Evolutionary conservation across 108 stramenopile species (phyloP).

Genomic region (Skeletonema menzelii): DNA sequence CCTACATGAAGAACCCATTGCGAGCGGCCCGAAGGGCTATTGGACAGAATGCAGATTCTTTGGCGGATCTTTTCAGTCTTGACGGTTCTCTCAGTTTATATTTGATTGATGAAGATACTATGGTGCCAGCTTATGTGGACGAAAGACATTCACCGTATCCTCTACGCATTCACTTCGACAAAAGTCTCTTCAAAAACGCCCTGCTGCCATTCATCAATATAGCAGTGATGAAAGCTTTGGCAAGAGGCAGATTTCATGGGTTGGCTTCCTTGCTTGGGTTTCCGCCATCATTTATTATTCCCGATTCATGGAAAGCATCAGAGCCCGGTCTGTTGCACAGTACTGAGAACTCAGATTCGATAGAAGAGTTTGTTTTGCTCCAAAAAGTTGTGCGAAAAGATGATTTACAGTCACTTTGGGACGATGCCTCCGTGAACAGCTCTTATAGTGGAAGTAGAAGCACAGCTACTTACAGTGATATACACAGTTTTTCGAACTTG

Average conservation of each 20-base stretch:
- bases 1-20: slow-evolving; percentile 53
- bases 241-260: slow-evolving; percentile 23
- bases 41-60: slow-evolving; percentile 22
- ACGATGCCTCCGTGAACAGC: slow-evolving; percentile 13
- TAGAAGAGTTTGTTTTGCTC: slow-evolving; percentile 39
- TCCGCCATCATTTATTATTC: slow-evolving; percentile 30
- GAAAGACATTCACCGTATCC: slow-evolving; percentile 27
- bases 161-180: slow-evolving; percentile 40
- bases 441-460: slow-evolving; percentile 6
- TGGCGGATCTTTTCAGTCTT: slow-evolving; percentile 38
- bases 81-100: slow-evolving; percentile 56
- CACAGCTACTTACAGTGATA: neutral
- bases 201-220: slow-evolving; percentile 67
- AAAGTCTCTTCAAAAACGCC: slow-evolving; percentile 33
- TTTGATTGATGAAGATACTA: slow-evolving; percentile 63
- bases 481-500: slow-evolving; percentile 8
- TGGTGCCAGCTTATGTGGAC: slow-evolving; percentile 46
- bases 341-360: slow-evolving; percentile 12
- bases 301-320: slow-evolving; percentile 24
- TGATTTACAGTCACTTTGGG: slow-evolving; percentile 6
- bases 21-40: slow-evolving; percentile 50
- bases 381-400: slow-evolving; percentile 31
- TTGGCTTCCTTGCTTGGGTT: slow-evolving; percentile 34
- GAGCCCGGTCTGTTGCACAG: slow-evolving; percentile 34
- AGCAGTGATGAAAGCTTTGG: slow-evolving; percentile 41